These are phyloP conservation scores for Aspergillus novoparasiticus DNA, from an alignment of 2,329 filamentous ascomycete genomes.

Conservation along the genomic window DNA sequence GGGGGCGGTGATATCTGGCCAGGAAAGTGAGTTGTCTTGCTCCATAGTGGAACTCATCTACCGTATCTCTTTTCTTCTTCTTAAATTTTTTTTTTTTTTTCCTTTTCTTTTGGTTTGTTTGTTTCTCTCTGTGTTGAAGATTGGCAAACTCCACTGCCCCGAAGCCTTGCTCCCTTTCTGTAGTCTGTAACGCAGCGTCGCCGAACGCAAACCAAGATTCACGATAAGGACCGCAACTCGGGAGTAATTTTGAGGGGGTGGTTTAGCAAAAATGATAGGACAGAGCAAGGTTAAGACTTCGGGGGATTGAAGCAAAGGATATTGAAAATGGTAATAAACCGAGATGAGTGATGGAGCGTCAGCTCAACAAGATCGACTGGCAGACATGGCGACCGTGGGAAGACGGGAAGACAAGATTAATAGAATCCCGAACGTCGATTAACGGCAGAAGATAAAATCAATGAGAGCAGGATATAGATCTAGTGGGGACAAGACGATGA, in stretches of 20 bases:
- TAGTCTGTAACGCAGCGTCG: background rate
- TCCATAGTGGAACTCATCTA: slow-evolving; percentile 34
- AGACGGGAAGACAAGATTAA: background rate
- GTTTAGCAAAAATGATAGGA: background rate
- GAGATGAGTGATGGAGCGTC: background rate
- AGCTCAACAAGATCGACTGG: background rate
- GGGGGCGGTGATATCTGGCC: slow-evolving; percentile 40
- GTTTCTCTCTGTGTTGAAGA: too few relatives aligned
- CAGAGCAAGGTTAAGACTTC: background rate
- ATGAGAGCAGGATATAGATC: background rate
- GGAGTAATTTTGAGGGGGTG: background rate
- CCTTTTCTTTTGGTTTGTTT: background rate
- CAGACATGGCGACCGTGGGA: slow-evolving; percentile 6
- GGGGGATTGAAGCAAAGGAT: background rate
- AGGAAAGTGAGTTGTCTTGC: slow-evolving; percentile 32
- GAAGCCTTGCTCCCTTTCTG: background rate
- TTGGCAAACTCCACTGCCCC: background rate
- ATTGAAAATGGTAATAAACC: background rate
- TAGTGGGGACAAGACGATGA: background rate
- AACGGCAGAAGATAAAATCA: background rate
- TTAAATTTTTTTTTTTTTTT: background rate
- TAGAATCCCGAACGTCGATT: background rate
- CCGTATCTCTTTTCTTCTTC: background rate
- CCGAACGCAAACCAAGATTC: background rate
- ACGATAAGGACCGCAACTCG: background rate